Evolutionary conservation across 805 yeast species (phyloP).

Genomic region (Ogataea salicorniae): DNA sequence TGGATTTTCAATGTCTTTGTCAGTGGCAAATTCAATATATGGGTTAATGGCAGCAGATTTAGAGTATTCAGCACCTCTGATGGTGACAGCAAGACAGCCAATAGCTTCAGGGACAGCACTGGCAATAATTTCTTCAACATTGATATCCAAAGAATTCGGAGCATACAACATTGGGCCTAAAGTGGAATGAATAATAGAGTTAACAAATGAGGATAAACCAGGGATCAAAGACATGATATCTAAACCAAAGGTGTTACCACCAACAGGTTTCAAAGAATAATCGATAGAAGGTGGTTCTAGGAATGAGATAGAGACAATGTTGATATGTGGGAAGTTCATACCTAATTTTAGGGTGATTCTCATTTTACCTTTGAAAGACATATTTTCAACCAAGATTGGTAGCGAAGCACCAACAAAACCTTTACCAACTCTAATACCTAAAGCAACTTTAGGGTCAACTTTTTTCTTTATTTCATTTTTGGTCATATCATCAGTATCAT

Average conservation of each 20-base stretch:
- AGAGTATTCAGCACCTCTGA: conserved; percentile 48
- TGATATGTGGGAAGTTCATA: conserved; percentile 72
- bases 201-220: conserved; percentile 69
- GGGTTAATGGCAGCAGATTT: conserved; percentile 49
- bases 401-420: conserved; percentile 70
- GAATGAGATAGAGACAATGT: conserved; percentile 62
- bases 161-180: conserved; percentile 78
- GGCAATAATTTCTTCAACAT: conserved; percentile 67
- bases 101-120: conserved; percentile 59
- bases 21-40: conserved; percentile 26
- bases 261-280: conserved; percentile 78
- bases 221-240: conserved; percentile 84
- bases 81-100: conserved; percentile 63
- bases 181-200: conserved; percentile 59
- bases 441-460: conserved; percentile 73
- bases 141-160: conserved; percentile 72
- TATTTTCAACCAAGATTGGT: conserved; percentile 77
- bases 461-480: conserved; percentile 64
- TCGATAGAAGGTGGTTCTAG: conserved; percentile 76
- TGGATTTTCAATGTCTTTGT: conserved; percentile 28
- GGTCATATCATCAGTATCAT: conserved; percentile 80
- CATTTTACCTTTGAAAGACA: conserved; percentile 70
- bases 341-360: conserved; percentile 57
- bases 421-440: conserved; percentile 78
- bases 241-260: conserved; percentile 83